A percentile compares a stretch with the other conserved stretches of the same genome.
These are phyloP conservation scores for Teunomyces panamensis DNA, from an alignment of 805 yeast genomes.

Conservation along the genomic window DNA sequence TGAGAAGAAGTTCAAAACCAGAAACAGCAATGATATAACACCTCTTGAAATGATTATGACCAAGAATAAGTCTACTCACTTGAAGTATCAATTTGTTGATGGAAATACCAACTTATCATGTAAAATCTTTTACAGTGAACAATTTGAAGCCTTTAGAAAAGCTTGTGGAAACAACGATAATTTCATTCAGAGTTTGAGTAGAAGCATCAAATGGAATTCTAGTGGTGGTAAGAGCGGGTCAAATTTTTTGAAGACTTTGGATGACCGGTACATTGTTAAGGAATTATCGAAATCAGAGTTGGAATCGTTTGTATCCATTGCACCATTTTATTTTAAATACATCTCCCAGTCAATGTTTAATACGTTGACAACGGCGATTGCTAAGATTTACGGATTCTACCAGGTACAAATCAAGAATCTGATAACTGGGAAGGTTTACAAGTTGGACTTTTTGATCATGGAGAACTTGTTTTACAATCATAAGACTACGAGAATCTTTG, in stretches of 20 bases:
- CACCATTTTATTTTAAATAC: constrained; percentile 94
- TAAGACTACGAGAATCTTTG: constrained; percentile 83
- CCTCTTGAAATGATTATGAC: constrained; percentile 67
- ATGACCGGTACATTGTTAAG: constrained; percentile 84
- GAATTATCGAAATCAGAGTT: constrained; percentile 84
- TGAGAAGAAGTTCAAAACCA: constrained; percentile 39
- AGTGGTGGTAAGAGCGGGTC: constrained; percentile 97
- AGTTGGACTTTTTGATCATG: constrained; percentile 91
- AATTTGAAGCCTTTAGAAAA: constrained; percentile 88
- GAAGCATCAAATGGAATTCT: constrained; percentile 95
- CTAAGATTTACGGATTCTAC: constrained; percentile 93
- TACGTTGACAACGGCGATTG: constrained; percentile 90
- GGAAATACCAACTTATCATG: constrained; percentile 79
- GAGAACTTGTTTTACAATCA: constrained; percentile 88
- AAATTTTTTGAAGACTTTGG: constrained; percentile 86
- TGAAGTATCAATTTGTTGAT: constrained; percentile 88
- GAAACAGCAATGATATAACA: constrained; percentile 19
- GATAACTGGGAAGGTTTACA: constrained; percentile 68
- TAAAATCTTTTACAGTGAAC: constrained; percentile 92
- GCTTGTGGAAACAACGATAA: constrained; percentile 74
- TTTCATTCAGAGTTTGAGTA: constrained; percentile 83
- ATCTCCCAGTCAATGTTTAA: constrained; percentile 94
- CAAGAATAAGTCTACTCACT: constrained; percentile 81
- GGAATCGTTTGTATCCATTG: constrained; percentile 91
- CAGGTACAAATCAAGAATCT: constrained; percentile 87